Base-by-base conservation (phyloP, 345 rosid genomes). In the Nasturtium officinale region DNA sequence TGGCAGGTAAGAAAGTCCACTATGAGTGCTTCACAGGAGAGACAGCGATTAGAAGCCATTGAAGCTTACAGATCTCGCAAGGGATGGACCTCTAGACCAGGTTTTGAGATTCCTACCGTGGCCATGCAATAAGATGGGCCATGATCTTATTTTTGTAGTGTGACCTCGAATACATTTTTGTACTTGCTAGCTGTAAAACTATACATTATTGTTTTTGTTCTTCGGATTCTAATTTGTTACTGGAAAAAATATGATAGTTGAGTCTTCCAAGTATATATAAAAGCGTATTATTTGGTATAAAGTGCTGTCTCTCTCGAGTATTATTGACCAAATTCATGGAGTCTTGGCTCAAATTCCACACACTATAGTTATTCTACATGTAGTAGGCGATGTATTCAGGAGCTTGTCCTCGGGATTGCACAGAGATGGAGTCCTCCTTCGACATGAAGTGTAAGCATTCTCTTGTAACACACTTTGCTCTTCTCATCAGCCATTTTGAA, bases 41-140 rank as follows among this genome's bases (percentile, higher is more conserved):
- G 97, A 78, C 75, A 83, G 45, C 85, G 98, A 37, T 81, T 89
- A 67, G 87, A 79, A 63, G 96, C 96, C 40, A 82, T 91, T 47
- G 92, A 91, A 38, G 85, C 91, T 25, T 94, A 94, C 69, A 84
- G 98, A 75, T 76, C 80, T 45, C 85, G 86, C 23, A 91, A 82
- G 50, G 86, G 85, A 56, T 91, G 98, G 98, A 67, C 61, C 7
- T 77, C 90, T 42, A 83, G 90, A 67, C 98, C 95, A 11, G 93
- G 96, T 47, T 25, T 81, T 77, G 79, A 80, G 58, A 78, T 84
- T 81, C 91, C 89, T 48, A 35, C 82, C 2, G 23, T 75, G 21
- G 5, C 11, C 50, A 77, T 65, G 68, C 76, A 48, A 32, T 57
- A 50, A 65, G 54, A 57, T 71, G 32, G 21, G 6, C 23, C 54